These are phyloP conservation scores for Williopsis jadinii DNA, from an alignment of 1,139 yeast species.

Conservation along the genomic window DNA sequence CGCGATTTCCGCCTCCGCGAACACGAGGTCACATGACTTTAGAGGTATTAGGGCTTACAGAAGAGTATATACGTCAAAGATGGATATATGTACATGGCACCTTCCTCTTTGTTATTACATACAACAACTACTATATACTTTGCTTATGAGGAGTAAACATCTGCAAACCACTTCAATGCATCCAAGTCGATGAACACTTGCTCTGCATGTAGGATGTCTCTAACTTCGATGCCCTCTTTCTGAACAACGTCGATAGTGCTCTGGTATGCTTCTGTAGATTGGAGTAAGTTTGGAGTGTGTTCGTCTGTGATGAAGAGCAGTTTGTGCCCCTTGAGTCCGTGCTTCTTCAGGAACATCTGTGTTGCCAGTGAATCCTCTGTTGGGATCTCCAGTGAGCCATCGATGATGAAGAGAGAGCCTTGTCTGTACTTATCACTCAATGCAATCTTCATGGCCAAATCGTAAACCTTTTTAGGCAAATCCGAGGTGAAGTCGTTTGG, in stretches of 20 bases:
- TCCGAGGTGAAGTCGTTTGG: constrained; percentile 86
- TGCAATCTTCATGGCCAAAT: constrained; percentile 73
- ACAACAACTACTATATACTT: not conserved
- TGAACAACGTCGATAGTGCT: constrained; percentile 58
- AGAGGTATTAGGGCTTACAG: not conserved
- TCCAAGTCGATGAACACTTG: constrained; percentile 66
- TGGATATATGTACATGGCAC: constrained; percentile 1
- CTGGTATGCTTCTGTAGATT: constrained; percentile 34
- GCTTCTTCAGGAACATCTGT: constrained; percentile 45
- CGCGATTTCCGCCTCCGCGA: too few species aligned
- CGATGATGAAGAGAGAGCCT: constrained; percentile 68
- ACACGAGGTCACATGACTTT: not conserved
- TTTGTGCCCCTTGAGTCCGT: constrained; percentile 46
- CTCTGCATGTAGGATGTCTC: constrained; percentile 78
- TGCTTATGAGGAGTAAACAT: constrained; percentile 6
- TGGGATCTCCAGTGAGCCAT: constrained; percentile 34
- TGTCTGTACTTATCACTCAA: constrained; percentile 70
- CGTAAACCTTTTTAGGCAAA: constrained; percentile 70
- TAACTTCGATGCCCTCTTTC: constrained; percentile 76
- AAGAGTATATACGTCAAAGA: not conserved
- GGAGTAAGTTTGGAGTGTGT: constrained; percentile 25
- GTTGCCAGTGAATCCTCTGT: constrained; percentile 20
- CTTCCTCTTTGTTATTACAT: too few species aligned
- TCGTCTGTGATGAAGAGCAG: constrained; percentile 51
- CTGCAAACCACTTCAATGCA: constrained; percentile 49